Conservation (phyloP, 2,329 filamentous ascomycete species). For the Colletotrichum nymphaeae region DNA sequence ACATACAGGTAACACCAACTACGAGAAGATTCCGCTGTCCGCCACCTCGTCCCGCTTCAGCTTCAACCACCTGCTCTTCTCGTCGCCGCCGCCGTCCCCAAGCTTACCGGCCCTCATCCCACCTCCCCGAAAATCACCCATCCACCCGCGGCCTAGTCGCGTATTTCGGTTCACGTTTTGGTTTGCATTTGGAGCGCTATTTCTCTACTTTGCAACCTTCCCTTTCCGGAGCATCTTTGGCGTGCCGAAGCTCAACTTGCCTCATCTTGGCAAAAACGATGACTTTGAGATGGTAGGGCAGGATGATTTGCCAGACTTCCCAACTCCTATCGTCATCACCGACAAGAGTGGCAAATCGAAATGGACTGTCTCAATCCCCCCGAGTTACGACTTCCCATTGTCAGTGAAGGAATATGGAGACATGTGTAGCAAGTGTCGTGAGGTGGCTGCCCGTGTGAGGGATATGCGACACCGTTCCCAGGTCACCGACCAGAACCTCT, state of each 20-base stretch:
- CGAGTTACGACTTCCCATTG: constrained; percentile 74
- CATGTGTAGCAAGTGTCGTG: constrained; percentile 75
- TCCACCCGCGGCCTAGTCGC: constrained; percentile 67
- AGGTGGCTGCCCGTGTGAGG: constrained; percentile 70
- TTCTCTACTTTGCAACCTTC: constrained; percentile 61
- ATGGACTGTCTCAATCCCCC: constrained; percentile 87
- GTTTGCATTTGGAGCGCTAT: constrained; percentile 59
- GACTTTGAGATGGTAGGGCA: constrained; percentile 76
- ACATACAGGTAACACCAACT: constrained; percentile 53
- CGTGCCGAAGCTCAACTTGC: constrained; percentile 51
- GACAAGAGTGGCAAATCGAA: constrained; percentile 73
- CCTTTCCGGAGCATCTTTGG: constrained; percentile 45
- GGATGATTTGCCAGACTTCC: constrained; percentile 75
- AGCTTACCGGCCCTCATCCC: constrained; percentile 76
- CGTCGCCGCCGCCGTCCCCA: constrained; percentile 76
- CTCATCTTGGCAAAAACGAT: constrained; percentile 50
- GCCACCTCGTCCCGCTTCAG: constrained; percentile 72
- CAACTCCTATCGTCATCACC: constrained; percentile 77
- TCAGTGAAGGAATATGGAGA: constrained; percentile 73
- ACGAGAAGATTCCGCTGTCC: constrained; percentile 65
- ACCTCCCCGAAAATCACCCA: constrained; percentile 71
- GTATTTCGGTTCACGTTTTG: constrained; percentile 68
- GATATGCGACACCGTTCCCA: constrained; percentile 58
- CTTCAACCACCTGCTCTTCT: constrained; percentile 76
- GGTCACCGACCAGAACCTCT: constrained; percentile 55